Evolutionary conservation across 306 rosid species (phyloP).

Genomic region (Vicia faba): DNA sequence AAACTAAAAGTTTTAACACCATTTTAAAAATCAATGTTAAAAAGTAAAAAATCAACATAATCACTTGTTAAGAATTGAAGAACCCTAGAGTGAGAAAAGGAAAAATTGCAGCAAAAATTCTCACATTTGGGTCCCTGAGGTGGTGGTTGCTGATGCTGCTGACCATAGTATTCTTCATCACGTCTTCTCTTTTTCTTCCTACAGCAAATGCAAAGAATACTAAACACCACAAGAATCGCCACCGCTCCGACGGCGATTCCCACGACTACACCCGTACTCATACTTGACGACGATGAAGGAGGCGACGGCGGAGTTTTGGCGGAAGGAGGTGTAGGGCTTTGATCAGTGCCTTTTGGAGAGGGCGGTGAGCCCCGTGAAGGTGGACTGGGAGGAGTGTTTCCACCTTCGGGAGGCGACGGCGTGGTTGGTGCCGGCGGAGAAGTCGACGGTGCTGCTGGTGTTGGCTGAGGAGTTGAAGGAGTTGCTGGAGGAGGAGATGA

Average conservation of each 20-base stretch:
- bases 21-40: constrained; percentile 1
- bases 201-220: constrained; percentile 59
- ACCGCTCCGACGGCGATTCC: constrained; percentile 78
- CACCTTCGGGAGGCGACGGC: constrained; percentile 13
- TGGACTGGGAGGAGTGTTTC: constrained; percentile 42
- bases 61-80: background rate
- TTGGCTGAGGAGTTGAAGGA: background rate
- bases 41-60: background rate
- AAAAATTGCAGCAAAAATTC: background rate
- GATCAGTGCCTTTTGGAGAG: constrained; percentile 38
- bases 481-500: constrained; percentile 19
- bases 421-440: constrained; percentile 36
- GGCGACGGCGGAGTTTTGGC: constrained; percentile 44
- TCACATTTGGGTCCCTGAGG: constrained; percentile 70
- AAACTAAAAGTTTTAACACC: background rate
- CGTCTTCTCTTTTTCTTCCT: constrained; percentile 77
- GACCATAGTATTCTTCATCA: constrained; percentile 60
- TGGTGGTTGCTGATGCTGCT: constrained; percentile 50
- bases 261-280: constrained; percentile 58
- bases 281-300: constrained; percentile 41
- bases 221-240: constrained; percentile 57
- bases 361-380: constrained; percentile 45
- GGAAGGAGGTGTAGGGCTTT: constrained; percentile 19
- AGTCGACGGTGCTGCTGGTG: constrained; percentile 8
- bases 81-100: background rate